Evolutionary conservation across 768 basidiomycete genomes (phyloP).

Genomic region (Hypholoma fasciculare): DNA sequence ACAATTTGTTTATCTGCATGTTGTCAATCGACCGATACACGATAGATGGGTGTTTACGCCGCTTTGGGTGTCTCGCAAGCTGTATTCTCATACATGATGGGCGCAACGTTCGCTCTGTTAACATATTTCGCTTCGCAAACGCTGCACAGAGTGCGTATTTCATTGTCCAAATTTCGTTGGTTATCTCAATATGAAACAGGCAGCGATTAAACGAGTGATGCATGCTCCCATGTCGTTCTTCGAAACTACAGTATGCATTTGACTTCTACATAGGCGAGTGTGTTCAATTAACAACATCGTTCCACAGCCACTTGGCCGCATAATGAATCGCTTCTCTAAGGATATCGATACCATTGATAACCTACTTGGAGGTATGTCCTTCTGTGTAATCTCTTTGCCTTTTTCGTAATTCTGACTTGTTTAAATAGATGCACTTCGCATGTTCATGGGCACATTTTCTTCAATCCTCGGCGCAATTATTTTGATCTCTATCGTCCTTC

Average conservation of each 20-base stretch:
- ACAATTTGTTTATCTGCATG: neutral
- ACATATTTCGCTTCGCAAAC: conserved; percentile 77
- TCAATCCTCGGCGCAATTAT: conserved; percentile 76
- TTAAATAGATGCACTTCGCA: conserved; percentile 65
- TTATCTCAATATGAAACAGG: conserved; percentile 30
- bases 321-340: conserved; percentile 91
- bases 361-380: conserved; percentile 49
- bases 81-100: conserved; percentile 66
- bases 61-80: conserved; percentile 72
- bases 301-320: conserved; percentile 71
- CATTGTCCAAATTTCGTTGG: neutral
- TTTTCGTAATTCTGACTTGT: neutral
- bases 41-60: conserved; percentile 82
- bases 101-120: conserved; percentile 60
- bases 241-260: conserved; percentile 66
- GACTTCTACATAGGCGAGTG: neutral
- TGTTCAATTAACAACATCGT: conserved; percentile 8
- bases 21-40: conserved; percentile 2
- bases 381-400: neutral
- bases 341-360: conserved; percentile 86
- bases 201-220: conserved; percentile 69
- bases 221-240: conserved; percentile 90
- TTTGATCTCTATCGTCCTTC: conserved; percentile 73
- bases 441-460: conserved; percentile 64
- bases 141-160: conserved; percentile 53